phyloP scores from a whole-genome alignment of 441 rosid genomes.

The Mallotus japonicus region DNA sequence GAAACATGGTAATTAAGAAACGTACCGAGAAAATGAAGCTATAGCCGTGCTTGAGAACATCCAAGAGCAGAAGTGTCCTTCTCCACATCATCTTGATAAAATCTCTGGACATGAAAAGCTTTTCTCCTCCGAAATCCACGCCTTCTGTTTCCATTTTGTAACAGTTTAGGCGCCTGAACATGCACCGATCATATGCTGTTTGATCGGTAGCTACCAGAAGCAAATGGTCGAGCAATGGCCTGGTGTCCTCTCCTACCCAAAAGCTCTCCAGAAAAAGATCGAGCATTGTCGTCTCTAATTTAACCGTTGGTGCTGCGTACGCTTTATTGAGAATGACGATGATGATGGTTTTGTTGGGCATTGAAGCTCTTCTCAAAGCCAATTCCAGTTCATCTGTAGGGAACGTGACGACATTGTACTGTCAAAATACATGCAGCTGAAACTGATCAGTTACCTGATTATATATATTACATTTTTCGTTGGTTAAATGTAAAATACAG shows the following conservation, averaged over 20 bases:
- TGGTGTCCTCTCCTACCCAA: slow-evolving; percentile 70
- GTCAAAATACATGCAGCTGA: no score
- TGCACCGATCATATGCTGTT: slow-evolving; percentile 57
- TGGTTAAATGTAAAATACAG: no score
- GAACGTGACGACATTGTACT: slow-evolving; percentile 17
- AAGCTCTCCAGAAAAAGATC: slow-evolving; percentile 76
- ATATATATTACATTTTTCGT: no score
- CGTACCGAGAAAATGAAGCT: slow-evolving; percentile 69
- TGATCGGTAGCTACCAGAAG: slow-evolving; percentile 63
- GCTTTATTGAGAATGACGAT: slow-evolving; percentile 67
- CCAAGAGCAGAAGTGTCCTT: slow-evolving; percentile 49
- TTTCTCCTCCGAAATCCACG: slow-evolving; percentile 53
- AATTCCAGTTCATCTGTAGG: slow-evolving; percentile 42
- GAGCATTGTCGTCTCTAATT: slow-evolving; percentile 49
- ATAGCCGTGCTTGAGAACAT: slow-evolving; percentile 65
- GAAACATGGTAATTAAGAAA: not conserved
- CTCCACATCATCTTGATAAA: slow-evolving; percentile 85
- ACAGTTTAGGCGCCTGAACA: slow-evolving; percentile 57
- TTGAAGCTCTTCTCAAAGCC: slow-evolving; percentile 46
- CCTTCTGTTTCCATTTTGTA: slow-evolving; percentile 56
- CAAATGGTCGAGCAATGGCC: slow-evolving; percentile 46
- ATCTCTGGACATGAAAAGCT: slow-evolving; percentile 62
- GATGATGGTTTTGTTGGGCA: slow-evolving; percentile 59
- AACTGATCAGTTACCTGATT: no score
- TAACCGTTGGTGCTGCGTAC: slow-evolving; percentile 46